Evolutionary conservation across 2,329 filamentous ascomycete species (phyloP).

Genomic region (Aspergillus sp.): DNA sequence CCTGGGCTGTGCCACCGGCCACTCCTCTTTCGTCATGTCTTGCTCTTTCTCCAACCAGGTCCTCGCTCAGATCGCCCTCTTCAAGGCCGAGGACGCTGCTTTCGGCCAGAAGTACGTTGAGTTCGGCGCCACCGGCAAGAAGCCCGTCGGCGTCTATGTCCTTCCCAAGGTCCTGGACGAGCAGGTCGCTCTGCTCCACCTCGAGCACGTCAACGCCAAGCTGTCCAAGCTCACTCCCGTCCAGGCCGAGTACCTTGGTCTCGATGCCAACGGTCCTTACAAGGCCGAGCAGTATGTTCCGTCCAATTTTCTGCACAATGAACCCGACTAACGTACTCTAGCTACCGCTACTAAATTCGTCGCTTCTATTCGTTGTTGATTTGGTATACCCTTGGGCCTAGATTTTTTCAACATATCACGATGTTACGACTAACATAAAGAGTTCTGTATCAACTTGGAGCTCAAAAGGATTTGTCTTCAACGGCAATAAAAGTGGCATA

Average conservation of each 20-base stretch:
- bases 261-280: constrained; percentile 84
- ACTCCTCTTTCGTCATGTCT: constrained; percentile 99
- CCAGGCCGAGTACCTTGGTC: constrained; percentile 93
- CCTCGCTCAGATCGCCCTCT: constrained; percentile 97
- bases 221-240: constrained; percentile 79
- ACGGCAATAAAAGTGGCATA: constrained; percentile 53
- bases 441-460: constrained; percentile 41
- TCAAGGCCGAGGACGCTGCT: constrained; percentile 82
- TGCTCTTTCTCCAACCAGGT: constrained; percentile 99
- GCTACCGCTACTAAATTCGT: constrained; percentile 65
- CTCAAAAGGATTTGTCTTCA: constrained; percentile 60
- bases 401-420: constrained; percentile 58
- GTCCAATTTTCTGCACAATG: not conserved
- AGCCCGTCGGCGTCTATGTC: constrained; percentile 89
- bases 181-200: constrained; percentile 93
- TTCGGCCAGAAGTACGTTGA: constrained; percentile 95
- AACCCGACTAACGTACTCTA: constrained; percentile 14
- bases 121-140: constrained; percentile 89
- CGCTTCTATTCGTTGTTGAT: constrained; percentile 25
- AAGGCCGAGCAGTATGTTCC: constrained; percentile 80
- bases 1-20: constrained; percentile 96
- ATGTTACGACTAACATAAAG: constrained; percentile 58
- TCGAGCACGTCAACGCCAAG: constrained; percentile 91
- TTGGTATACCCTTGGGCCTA: constrained; percentile 38
- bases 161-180: constrained; percentile 99